Evolutionary conservation across 2,329 filamentous ascomycete genomes (phyloP), one percentile per base, ranked within the genome.

Genomic region (Aplosporella prunicola): DNA sequence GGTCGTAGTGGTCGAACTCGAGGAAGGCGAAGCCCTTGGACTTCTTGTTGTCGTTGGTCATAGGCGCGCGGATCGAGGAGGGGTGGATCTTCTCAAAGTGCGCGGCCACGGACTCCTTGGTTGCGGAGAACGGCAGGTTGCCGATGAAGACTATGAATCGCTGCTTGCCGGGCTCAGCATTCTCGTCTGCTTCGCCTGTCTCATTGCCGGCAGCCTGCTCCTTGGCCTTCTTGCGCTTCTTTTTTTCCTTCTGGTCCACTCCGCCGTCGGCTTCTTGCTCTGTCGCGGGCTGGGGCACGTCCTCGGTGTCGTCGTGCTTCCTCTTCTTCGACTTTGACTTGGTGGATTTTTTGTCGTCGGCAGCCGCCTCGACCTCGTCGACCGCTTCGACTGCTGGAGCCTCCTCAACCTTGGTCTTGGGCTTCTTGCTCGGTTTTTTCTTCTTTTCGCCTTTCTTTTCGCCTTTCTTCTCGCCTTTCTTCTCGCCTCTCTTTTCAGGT

Each of bases 91-190:
- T 77, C 27, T 77, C 71, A 59, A 95, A 95, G 67, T 95, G 88
- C 41, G 74, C 68, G 40, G 66, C 64, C 44, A 96, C 73, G 27
- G 76, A 69, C 33, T 74, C 74, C 35, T 72, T 70, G 4, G 81
- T 94, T 26, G 86, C 83, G 43, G 72, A 78, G 72, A 77, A 95
- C 33, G 89, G 89, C 5, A 96, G 80, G 64, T 95, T 95, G 57
- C 89, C 85, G 46, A 89, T 77, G 62, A 91, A 91, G 51, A 80
- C 75, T 43, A 87, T 85, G 65, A 85, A 86, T 43, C 81, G 72
- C 11, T 48, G 35, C n/a, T 45, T 46, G 17, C 48, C 44, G n/a
- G 30, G n/a, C 22, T 40, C 25, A 18, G 40, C 34, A 53, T 49
- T 38, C 52, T 52, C 36, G 51, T 54, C 39, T 54, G 53, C 0